phyloP scores from a whole-genome alignment of 2,329 filamentous ascomycete species.

The Cryphonectria radicalis region DNA sequence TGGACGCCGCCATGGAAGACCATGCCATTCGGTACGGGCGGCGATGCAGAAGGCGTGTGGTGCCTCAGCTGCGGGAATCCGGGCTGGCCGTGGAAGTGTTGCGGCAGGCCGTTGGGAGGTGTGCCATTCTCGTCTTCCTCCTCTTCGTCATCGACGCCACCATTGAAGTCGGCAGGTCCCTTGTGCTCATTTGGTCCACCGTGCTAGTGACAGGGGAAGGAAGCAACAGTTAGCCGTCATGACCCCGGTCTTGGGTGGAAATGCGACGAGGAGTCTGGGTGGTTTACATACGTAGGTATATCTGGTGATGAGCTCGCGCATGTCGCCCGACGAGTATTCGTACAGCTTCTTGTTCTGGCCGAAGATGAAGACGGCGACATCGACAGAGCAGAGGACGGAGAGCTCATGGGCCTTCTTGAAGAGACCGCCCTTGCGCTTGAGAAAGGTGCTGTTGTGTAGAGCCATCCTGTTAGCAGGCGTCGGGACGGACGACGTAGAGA shows the following conservation, averaged over 20 bases:
- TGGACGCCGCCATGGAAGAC: constrained; percentile 58
- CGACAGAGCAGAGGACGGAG: constrained; percentile 95
- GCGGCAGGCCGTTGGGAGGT: constrained; percentile 72
- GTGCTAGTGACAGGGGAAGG: constrained; percentile 62
- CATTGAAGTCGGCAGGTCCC: constrained; percentile 88
- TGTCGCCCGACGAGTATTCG: constrained; percentile 93
- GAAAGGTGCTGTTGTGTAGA: constrained; percentile 72
- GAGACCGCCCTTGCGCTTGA: constrained; percentile 97
- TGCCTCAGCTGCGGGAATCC: constrained; percentile 83
- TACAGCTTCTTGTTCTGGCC: constrained; percentile 99
- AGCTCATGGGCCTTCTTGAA: constrained; percentile 99
- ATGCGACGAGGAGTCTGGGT: background rate
- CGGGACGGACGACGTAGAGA: constrained; percentile 9
- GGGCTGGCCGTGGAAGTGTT: constrained; percentile 69
- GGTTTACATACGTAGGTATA: constrained; percentile 81
- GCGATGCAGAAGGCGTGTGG: constrained; percentile 82
- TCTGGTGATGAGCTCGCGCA: constrained; percentile 84
- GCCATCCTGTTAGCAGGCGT: constrained; percentile 22
- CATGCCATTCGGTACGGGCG: constrained; percentile 80
- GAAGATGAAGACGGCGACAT: constrained; percentile 98
- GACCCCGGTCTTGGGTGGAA: constrained; percentile 29
- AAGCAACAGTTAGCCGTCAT: constrained; percentile 11
- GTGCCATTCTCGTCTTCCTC: constrained; percentile 77
- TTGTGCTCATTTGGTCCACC: constrained; percentile 95
- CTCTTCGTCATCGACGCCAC: constrained; percentile 84